phyloP scores from a whole-genome alignment of 495 filamentous ascomycete genomes.

The Penicillium fimorum region DNA sequence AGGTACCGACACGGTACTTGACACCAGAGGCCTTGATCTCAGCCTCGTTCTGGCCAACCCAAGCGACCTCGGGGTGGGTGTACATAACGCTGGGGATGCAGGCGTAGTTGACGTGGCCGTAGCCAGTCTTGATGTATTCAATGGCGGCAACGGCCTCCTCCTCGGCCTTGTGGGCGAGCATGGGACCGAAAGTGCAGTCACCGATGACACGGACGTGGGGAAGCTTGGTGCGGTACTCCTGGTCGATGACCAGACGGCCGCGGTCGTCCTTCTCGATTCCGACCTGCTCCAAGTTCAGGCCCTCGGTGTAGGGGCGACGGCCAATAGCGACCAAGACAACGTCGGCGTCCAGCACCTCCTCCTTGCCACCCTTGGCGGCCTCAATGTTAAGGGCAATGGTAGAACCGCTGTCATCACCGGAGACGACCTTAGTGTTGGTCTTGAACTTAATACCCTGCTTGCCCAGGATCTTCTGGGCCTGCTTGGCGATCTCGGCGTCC shows the following conservation, averaged over 20 bases:
- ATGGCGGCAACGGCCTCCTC: constrained; percentile 93
- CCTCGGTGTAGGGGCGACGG: constrained; percentile 88
- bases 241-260: constrained; percentile 93
- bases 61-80: constrained; percentile 96
- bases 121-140: constrained; percentile 95
- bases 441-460: constrained; percentile 99
- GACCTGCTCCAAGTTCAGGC: constrained; percentile 88
- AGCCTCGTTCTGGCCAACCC: constrained; percentile 97
- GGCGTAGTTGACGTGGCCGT: constrained; percentile 98
- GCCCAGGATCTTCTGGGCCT: constrained; percentile 83
- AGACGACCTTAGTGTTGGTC: constrained; percentile 89
- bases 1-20: constrained; percentile 86
- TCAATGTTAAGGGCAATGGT: constrained; percentile 78
- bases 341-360: constrained; percentile 87
- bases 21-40: constrained; percentile 87
- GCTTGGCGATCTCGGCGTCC: constrained; percentile 92
- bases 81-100: constrained; percentile 99
- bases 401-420: constrained; percentile 76
- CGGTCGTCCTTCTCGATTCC: constrained; percentile 92
- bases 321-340: constrained; percentile 97
- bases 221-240: constrained; percentile 95
- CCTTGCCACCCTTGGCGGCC: constrained; percentile 93
- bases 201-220: constrained; percentile 96
- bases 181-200: constrained; percentile 96
- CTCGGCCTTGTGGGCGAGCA: constrained; percentile 99